Evolutionary conservation across 495 filamentous ascomycete genomes (phyloP).

Genomic region (Sporormia fimetaria): DNA sequence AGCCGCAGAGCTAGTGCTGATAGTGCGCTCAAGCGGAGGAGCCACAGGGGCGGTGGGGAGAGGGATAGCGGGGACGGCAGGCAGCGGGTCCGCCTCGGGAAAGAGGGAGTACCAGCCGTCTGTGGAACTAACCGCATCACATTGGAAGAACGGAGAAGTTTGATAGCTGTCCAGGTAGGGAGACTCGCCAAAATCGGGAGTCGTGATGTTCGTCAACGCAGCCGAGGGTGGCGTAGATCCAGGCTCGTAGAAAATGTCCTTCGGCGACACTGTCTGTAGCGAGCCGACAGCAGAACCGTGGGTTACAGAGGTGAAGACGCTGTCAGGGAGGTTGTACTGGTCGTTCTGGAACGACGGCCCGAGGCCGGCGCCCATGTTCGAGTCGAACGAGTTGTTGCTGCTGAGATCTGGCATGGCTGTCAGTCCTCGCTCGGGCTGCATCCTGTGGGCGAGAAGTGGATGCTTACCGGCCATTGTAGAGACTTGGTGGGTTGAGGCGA

Average conservation of each 20-base stretch:
- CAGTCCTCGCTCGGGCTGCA: slow-evolving; percentile 8
- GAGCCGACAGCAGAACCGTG: slow-evolving; percentile 12
- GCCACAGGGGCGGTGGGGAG: background rate
- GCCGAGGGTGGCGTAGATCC: slow-evolving; percentile 71
- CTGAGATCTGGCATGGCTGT: slow-evolving; percentile 19
- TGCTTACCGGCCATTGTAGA: slow-evolving; percentile 27
- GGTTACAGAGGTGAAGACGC: slow-evolving; percentile 32
- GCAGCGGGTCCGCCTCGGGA: slow-evolving; percentile 37
- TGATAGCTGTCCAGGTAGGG: slow-evolving; percentile 60
- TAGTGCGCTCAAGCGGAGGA: slow-evolving; percentile 20
- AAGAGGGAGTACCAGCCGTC: slow-evolving; percentile 59
- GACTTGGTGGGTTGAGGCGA: slow-evolving; percentile 7
- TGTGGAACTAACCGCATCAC: slow-evolving; percentile 29
- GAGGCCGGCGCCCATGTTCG: slow-evolving; percentile 20
- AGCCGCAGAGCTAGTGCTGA: slow-evolving; percentile 31
- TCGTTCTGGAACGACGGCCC: slow-evolving; percentile 12
- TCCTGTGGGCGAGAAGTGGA: background rate
- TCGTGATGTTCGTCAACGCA: slow-evolving; percentile 75
- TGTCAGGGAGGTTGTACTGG: slow-evolving; percentile 6
- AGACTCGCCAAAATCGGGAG: slow-evolving; percentile 48
- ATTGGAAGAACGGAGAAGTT: slow-evolving; percentile 58
- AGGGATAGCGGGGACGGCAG: background rate
- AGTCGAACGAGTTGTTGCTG: slow-evolving; percentile 24
- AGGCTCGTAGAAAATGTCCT: slow-evolving; percentile 63
- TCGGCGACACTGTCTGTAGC: slow-evolving; percentile 63